A percentile compares a stretch with the other conserved stretches of the same genome.
Evolutionary conservation across 2,329 filamentous ascomycete genomes (phyloP).

Genomic region (Ambrosiella beaveri): DNA sequence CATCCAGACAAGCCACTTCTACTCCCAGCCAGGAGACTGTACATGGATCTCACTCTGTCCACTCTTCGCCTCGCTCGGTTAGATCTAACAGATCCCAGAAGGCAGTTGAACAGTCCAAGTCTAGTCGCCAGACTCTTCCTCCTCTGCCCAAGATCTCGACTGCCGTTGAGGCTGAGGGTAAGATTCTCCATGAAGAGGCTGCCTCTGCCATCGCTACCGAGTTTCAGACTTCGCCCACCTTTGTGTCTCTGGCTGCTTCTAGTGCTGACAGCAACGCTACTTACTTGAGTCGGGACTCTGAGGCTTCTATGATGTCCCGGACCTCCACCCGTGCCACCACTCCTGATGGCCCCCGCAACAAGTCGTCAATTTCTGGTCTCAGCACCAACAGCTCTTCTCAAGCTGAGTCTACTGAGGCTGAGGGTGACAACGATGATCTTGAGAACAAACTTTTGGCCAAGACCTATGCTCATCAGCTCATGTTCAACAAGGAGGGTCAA

Average conservation of each 20-base stretch:
- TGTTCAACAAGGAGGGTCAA: slow-evolving; percentile 86
- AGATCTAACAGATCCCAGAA: not conserved
- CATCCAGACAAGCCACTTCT: slow-evolving; percentile 28
- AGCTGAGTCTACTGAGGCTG: slow-evolving; percentile 16
- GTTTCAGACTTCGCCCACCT: slow-evolving; percentile 34
- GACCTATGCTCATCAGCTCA: slow-evolving; percentile 78
- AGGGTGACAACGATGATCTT: slow-evolving; percentile 60
- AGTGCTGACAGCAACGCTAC: slow-evolving; percentile 66
- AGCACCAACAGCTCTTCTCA: slow-evolving; percentile 45
- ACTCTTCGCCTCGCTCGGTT: not conserved
- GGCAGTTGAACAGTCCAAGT: slow-evolving; percentile 12
- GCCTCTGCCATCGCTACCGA: slow-evolving; percentile 20
- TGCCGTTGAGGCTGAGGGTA: slow-evolving; percentile 28
- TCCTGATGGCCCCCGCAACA: slow-evolving; percentile 48
- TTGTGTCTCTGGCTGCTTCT: slow-evolving; percentile 52
- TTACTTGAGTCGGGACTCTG: slow-evolving; percentile 64
- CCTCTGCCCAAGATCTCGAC: slow-evolving; percentile 41
- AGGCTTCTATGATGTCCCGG: slow-evolving; percentile 62
- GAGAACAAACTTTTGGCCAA: slow-evolving; percentile 78
- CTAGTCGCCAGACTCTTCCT: slow-evolving; percentile 32
- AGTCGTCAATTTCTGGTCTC: slow-evolving; percentile 49
- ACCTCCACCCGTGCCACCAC: slow-evolving; percentile 79
- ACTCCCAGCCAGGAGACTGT: slow-evolving; percentile 4
- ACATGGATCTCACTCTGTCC: not conserved
- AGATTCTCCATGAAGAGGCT: slow-evolving; percentile 19